Evolutionary conservation across 2,329 filamentous ascomycete species (phyloP), one percentile per base, ranked within the genome.

Genomic region (Penicillium sp.): DNA sequence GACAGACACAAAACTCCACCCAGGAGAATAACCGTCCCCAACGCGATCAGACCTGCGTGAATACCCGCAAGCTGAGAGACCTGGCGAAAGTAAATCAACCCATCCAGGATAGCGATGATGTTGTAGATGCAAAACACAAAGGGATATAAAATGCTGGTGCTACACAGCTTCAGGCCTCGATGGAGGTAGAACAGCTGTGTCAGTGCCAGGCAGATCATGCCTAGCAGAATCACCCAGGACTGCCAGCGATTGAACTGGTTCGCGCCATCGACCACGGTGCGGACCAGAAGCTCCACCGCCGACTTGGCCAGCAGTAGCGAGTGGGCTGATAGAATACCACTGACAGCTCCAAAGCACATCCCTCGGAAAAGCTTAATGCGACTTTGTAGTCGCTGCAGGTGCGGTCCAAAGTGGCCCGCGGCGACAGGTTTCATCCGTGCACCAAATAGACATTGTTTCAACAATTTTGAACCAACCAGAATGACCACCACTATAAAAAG

Each of bases 91-190:
- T 96, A 98, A 55, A 98, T 95, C 51, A 98, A 74, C 20, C 92
- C 92, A 65, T 98, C 92, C 51, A 96, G 72, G 52, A 98, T 98
- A 50, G 92, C 92, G 57, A 96, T 89, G 57, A 98, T 95, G 72
- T 98, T 98, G 74, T 96, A 98, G 48, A 96, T 80, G 73, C 92
- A 98, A 67, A 98, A 98, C 26, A 96, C 89, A 53, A 96, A 82
- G 4, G 92, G 92, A 65, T 98, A 98, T 51, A 98, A 74, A 45
- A 96, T 84, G 55, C 87, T 95, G 14, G 92, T 96, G 37, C 89
- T 95, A 63, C 93, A 88, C 35, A 98, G 75, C 66, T 95, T 95
- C 46, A 98, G 75, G 36, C 92, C 92, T 29, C 86, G 79, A 60
- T 98, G 92, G 44, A 98, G 78, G 64, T 93, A 96, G 67, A 95